Evolutionary conservation across 148 eudicot genomes (phyloP).

Genomic region (Rhododendron ferrugineum): DNA sequence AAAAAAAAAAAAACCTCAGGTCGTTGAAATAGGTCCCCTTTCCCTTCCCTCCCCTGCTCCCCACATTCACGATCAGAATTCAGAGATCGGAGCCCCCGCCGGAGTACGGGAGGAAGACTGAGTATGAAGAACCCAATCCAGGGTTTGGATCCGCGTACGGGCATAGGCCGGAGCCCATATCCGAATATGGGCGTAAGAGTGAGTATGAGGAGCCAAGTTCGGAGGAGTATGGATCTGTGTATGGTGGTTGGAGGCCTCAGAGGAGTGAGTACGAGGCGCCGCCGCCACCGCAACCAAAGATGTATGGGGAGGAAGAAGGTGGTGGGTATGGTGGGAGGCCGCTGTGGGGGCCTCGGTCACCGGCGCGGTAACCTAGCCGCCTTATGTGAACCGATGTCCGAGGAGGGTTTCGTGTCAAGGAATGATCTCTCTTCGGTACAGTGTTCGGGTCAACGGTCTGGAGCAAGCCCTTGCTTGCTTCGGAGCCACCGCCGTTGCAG

Average conservation of each 20-base stretch:
- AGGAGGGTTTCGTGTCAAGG: no score
- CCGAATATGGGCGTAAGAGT: slow-evolving; percentile 17
- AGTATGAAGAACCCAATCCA: background rate
- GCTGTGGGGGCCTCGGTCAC: no score
- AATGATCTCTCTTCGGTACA: no score
- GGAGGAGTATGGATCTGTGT: slow-evolving; percentile 23
- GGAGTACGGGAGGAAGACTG: slow-evolving; percentile 24
- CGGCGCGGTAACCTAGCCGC: no score
- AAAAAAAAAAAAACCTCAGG: no score
- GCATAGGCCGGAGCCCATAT: slow-evolving; percentile 10
- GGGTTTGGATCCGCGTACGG: slow-evolving; percentile 8
- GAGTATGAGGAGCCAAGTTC: background rate
- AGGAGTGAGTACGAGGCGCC: slow-evolving; percentile 4
- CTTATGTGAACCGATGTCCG: no score
- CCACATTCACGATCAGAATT: no score
- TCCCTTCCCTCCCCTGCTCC: no score
- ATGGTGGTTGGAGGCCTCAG: slow-evolving; percentile 17
- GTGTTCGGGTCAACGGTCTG: no score
- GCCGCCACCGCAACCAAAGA: slow-evolving; percentile 9
- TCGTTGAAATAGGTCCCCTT: no score
- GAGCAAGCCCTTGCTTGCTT: no score
- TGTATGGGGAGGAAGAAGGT: slow-evolving; percentile 32
- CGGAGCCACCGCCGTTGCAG: no score
- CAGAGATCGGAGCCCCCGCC: slow-evolving; percentile 18
- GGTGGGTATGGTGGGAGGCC: slow-evolving; percentile 26